Evolutionary conservation across 331 rosid genomes (phyloP).

Genomic region (Pyrus hybrid): DNA sequence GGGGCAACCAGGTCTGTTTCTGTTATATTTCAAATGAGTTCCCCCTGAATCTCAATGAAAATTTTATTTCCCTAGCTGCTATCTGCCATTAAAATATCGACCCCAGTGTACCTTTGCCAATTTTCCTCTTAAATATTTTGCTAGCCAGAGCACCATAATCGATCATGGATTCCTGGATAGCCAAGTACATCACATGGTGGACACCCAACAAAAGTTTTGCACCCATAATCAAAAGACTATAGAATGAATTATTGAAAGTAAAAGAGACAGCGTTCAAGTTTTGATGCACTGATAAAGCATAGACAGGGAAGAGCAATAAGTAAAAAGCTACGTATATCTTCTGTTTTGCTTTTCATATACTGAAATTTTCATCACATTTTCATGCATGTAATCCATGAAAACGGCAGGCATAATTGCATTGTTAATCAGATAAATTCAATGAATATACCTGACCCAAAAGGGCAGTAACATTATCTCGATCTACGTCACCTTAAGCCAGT

Average conservation of each 20-base stretch:
- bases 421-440: background rate
- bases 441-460: conserved; percentile 82
- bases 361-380: background rate
- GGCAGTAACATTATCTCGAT: conserved; percentile 91
- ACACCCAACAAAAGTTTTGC: background rate
- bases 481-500: conserved; percentile 94
- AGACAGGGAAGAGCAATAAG: background rate
- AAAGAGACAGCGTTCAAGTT: background rate
- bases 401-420: background rate
- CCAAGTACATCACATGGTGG: background rate
- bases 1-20: no score
- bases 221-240: background rate
- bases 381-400: background rate
- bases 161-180: background rate
- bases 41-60: background rate
- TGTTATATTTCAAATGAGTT: no score
- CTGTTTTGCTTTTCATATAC: background rate
- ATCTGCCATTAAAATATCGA: background rate
- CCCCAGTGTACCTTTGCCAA: background rate
- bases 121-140: background rate
- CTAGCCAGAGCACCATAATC: background rate
- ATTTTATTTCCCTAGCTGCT: background rate
- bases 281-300: background rate
- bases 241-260: background rate
- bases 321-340: background rate